Conservation (phyloP, 345 rosid species). For the Carallia brachiata region DNA sequence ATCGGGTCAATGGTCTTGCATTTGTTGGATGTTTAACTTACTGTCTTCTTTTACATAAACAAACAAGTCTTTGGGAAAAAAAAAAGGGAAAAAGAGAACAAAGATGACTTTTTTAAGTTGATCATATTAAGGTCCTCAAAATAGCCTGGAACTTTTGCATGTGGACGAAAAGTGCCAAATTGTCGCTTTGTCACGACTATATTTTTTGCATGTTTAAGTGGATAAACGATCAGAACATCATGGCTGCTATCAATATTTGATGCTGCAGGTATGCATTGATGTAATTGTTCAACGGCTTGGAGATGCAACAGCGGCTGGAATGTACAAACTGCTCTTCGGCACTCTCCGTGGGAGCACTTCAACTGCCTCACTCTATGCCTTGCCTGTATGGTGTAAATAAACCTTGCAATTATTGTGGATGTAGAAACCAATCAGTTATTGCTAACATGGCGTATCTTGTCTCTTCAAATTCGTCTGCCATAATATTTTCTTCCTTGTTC, state of each 20-base stretch:
- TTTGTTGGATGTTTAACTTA: too few species aligned
- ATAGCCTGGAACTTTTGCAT: too few species aligned
- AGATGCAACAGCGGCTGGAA: constrained; percentile 93
- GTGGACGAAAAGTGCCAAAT: too few species aligned
- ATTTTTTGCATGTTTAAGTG: background rate
- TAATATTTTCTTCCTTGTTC: background rate
- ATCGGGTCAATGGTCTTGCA: too few species aligned
- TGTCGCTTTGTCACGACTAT: background rate
- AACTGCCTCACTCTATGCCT: constrained; percentile 64
- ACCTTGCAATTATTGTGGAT: background rate
- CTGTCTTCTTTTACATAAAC: too few species aligned
- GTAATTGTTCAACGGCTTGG: constrained; percentile 91
- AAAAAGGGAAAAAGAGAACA: too few species aligned
- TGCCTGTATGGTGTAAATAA: constrained; percentile 50
- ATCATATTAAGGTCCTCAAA: too few species aligned
- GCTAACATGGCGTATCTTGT: background rate
- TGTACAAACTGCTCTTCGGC: constrained; percentile 70
- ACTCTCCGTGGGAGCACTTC: constrained; percentile 61
- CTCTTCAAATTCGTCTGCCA: background rate
- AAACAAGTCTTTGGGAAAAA: too few species aligned
- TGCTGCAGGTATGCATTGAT: constrained; percentile 75
- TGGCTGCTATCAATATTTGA: background rate
- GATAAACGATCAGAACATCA: constrained; percentile 10
- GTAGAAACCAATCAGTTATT: background rate
- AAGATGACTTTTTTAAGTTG: too few species aligned